Percentiles rank a stretch among this genome's conserved stretches.
These are phyloP conservation scores for Drechslera avenae DNA, from an alignment of 2,329 filamentous ascomycete species.

Conservation along the genomic window DNA sequence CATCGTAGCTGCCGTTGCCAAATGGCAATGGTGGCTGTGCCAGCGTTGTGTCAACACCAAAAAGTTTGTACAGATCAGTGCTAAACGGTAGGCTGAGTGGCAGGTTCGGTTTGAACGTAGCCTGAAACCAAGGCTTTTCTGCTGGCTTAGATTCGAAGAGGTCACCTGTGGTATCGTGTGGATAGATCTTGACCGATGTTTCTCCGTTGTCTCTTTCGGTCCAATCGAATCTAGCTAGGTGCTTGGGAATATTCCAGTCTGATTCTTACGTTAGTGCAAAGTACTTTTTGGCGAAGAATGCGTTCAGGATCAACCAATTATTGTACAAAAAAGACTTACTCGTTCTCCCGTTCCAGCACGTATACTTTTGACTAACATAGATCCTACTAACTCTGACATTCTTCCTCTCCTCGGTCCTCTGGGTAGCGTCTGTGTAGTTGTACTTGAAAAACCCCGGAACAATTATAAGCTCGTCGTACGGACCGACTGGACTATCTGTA, in stretches of 20 bases:
- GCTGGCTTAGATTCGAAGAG: neutral
- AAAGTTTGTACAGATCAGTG: neutral
- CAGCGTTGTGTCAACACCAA: neutral
- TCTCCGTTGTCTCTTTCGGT: neutral
- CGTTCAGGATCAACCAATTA: neutral
- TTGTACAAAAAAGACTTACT: neutral
- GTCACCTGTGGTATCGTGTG: neutral
- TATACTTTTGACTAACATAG: neutral
- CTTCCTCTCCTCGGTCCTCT: neutral
- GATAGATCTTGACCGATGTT: neutral
- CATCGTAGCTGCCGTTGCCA: neutral
- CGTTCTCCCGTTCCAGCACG: neutral
- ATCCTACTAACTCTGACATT: neutral
- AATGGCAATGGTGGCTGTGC: neutral
- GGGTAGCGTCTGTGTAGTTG: neutral
- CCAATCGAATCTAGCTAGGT: neutral
- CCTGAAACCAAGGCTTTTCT: neutral
- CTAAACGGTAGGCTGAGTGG: neutral
- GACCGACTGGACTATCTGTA: neutral
- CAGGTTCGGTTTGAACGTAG: neutral
- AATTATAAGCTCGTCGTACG: neutral
- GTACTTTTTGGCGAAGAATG: neutral
- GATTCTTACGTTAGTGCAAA: neutral
- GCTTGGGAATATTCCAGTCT: conserved; percentile 1
- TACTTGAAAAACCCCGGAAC: neutral